phyloP scores from a whole-genome alignment of 1,284 basidiomycete species.

The Melanopsichium pennsylvanicum region DNA sequence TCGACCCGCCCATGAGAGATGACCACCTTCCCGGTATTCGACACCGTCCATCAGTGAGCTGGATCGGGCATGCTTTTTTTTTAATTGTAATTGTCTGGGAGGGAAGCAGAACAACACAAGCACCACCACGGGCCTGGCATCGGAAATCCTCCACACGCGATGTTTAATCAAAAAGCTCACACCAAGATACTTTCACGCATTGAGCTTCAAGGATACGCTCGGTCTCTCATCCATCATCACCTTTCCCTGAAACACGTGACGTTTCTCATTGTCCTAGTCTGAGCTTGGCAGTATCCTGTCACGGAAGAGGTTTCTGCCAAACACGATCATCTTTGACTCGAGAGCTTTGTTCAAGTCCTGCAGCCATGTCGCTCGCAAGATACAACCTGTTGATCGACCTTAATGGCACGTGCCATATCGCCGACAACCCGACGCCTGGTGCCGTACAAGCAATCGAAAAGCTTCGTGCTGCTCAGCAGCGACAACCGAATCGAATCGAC shows the following conservation, averaged over 20 bases:
- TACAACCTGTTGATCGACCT: slow-evolving; percentile 45
- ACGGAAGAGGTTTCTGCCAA: neutral
- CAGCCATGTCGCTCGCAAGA: slow-evolving; percentile 3
- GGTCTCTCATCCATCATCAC: too few species aligned
- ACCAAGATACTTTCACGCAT: too few species aligned
- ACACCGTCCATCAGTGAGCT: neutral
- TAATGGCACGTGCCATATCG: slow-evolving; percentile 41
- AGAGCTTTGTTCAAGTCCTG: neutral
- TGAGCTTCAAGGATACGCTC: too few species aligned
- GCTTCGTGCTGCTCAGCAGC: slow-evolving; percentile 17
- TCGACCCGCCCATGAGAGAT: slow-evolving; percentile 63
- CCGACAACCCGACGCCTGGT: slow-evolving; percentile 20
- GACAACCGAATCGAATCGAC: slow-evolving; percentile 11
- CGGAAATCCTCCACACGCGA: too few species aligned
- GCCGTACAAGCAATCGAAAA: slow-evolving; percentile 28
- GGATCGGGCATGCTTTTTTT: too few species aligned
- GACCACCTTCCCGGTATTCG: neutral
- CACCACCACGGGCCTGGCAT: too few species aligned
- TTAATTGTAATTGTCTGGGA: too few species aligned
- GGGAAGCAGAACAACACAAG: too few species aligned
- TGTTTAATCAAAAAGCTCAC: too few species aligned
- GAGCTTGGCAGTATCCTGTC: too few species aligned
- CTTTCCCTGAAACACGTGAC: too few species aligned
- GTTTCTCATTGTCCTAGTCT: too few species aligned
- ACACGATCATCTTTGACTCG: neutral